These are phyloP conservation scores for Colletotrichum sp. DNA, from an alignment of 2,329 filamentous ascomycete genomes.

Conservation along the genomic window DNA sequence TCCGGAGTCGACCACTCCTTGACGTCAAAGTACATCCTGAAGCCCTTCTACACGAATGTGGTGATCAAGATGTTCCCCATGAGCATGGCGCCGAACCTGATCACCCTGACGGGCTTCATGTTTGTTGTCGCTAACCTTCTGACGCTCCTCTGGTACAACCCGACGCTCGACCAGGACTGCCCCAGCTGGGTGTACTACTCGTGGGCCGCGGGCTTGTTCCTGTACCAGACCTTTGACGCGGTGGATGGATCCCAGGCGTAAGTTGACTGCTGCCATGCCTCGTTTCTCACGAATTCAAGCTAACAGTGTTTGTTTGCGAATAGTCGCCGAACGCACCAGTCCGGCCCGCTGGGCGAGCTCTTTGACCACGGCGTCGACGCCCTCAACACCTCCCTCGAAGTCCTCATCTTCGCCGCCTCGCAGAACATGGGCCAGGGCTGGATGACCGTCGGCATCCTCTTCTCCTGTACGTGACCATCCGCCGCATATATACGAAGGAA, in stretches of 20 bases:
- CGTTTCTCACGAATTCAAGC: neutral
- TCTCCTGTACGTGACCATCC: slow-evolving; percentile 67
- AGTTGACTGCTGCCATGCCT: slow-evolving; percentile 38
- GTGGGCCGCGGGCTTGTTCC: slow-evolving; percentile 87
- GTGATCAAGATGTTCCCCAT: slow-evolving; percentile 95
- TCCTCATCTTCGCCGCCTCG: slow-evolving; percentile 87
- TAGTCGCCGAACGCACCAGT: slow-evolving; percentile 87
- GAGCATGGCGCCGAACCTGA: slow-evolving; percentile 89
- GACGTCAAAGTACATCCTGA: slow-evolving; percentile 89
- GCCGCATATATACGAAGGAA: neutral
- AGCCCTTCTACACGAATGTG: slow-evolving; percentile 95
- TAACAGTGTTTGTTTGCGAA: neutral
- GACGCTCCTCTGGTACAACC: slow-evolving; percentile 94
- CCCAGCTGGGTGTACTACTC: slow-evolving; percentile 93
- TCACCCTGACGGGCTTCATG: slow-evolving; percentile 87
- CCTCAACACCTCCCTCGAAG: slow-evolving; percentile 93
- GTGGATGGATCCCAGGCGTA: slow-evolving; percentile 94
- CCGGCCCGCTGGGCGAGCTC: slow-evolving; percentile 90
- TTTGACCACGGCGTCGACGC: slow-evolving; percentile 99
- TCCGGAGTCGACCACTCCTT: slow-evolving; percentile 89
- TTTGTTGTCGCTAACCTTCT: slow-evolving; percentile 91
- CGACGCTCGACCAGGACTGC: slow-evolving; percentile 91
- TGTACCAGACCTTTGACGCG: slow-evolving; percentile 98
- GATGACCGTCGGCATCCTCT: slow-evolving; percentile 84
- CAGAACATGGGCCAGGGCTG: slow-evolving; percentile 95